Conservation (phyloP, 108 stramenopile genomes). For the Cyclotella sp. region DNA sequence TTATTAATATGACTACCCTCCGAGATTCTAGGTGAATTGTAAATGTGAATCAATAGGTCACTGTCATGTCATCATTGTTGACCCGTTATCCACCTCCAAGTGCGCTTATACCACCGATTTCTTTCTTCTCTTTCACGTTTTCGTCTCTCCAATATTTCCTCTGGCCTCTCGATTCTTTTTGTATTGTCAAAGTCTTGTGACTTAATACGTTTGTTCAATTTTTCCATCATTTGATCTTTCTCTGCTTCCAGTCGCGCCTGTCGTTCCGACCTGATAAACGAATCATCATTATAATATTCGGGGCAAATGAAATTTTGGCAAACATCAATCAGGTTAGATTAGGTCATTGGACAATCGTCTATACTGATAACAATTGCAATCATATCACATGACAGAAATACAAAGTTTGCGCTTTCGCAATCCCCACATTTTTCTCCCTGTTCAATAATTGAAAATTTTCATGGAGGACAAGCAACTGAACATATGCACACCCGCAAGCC, state of each 20-base stretch:
- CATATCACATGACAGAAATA: no score
- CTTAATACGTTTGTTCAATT: conserved; percentile 67
- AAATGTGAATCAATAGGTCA: neutral
- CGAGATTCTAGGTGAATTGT: neutral
- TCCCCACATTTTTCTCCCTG: no score
- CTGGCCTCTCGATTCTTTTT: conserved; percentile 87
- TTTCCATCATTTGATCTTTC: conserved; percentile 90
- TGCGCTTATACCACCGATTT: conserved; percentile 81
- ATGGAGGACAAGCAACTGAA: no score
- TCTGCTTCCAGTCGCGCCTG: conserved; percentile 80
- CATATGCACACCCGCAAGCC: no score
- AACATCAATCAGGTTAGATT: neutral
- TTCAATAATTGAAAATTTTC: no score
- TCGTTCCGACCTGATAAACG: conserved; percentile 61
- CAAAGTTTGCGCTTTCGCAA: no score
- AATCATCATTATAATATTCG: neutral
- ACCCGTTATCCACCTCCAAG: conserved; percentile 54
- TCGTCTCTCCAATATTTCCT: conserved; percentile 84
- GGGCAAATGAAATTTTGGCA: neutral
- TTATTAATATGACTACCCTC: no score
- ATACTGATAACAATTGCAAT: no score
- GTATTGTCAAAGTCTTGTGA: conserved; percentile 87
- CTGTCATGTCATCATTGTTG: conserved; percentile 19
- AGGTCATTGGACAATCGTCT: neutral
- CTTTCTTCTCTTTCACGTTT: conserved; percentile 78